Base-by-base conservation (phyloP, 2,329 filamentous ascomycete species). In the Apiospora aurea region DNA sequence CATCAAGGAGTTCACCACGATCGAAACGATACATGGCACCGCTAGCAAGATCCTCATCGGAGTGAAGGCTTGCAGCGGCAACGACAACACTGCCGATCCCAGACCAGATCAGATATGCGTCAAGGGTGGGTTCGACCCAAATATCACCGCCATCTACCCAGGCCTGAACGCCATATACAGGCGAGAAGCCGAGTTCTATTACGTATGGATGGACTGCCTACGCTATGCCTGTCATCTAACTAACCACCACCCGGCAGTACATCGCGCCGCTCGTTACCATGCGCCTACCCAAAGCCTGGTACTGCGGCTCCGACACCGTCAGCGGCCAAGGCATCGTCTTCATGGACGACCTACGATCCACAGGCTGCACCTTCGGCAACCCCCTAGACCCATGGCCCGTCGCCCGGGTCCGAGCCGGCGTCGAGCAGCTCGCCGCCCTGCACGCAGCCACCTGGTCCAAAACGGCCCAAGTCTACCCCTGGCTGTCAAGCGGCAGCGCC, bases 381-480 rank as follows among this genome's bases (percentile, higher is more conserved):
- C 67, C 73, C 8, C 41, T 68, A 8, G 41, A 68, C 4, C 44
- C 47, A 0, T 75, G 74, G 74, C 69, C 73, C 14, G 72, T 74
- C 46, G 71, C 73, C 2, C 71, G 71, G 13, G 72, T 72, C 51
- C 46, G 72, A 21, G 66, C 72, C 0, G 77, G 76, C 24, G 74
- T 80, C 11, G 76, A 78, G 69, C 78, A 80, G 74, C 75, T 81
- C 43, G 79, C 80, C 1, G 75, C 72, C 3, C 72, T 80, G 49
- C 78, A 80, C 69, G 78, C 75, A 10, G 44, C 46, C 24, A 69
- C 67, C 4, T 69, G 67, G 67, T 47, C 44, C 61, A 34, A 49
- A 10, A n/a, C 46, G 2, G 2, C 29, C 53, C 7, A 38, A 38
- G 53, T 13, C 18, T 74, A 78, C 51, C 75, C 76, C 10, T 78